A percentile compares a stretch with the other conserved stretches of the same genome.
Evolutionary conservation across 768 basidiomycete species (phyloP).

Genomic region (Dendrothele bispora): DNA sequence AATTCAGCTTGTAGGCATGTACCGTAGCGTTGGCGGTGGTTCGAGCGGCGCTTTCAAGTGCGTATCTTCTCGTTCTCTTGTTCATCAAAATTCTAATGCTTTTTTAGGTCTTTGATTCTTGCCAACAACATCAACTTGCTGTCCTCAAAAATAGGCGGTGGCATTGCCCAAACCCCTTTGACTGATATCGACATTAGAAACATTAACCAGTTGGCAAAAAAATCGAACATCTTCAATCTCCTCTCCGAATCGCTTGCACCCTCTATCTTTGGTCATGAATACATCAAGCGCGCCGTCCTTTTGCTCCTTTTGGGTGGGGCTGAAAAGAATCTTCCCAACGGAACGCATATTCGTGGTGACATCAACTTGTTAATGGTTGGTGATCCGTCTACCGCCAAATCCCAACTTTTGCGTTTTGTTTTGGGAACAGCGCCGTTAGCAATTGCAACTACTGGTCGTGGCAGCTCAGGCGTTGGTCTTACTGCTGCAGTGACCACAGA

Average conservation of each 20-base stretch:
- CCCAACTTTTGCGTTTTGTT: slow-evolving; percentile 93
- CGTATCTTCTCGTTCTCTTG: slow-evolving; percentile 19
- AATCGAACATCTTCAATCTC: slow-evolving; percentile 81
- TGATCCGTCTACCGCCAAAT: slow-evolving; percentile 98
- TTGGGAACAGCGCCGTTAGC: slow-evolving; percentile 94
- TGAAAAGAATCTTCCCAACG: slow-evolving; percentile 96
- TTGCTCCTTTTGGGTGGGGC: slow-evolving; percentile 93
- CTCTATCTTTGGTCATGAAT: slow-evolving; percentile 94
- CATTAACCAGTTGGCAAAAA: slow-evolving; percentile 92
- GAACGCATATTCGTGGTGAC: slow-evolving; percentile 98
- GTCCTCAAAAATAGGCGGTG: slow-evolving; percentile 92
- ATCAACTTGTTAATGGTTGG: slow-evolving; percentile 99
- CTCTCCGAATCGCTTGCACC: slow-evolving; percentile 95
- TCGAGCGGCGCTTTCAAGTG: slow-evolving; percentile 93
- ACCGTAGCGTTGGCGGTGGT: slow-evolving; percentile 92
- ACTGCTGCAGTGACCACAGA: slow-evolving; percentile 99
- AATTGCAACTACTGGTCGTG: slow-evolving; percentile 97
- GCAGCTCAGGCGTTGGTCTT: slow-evolving; percentile 97
- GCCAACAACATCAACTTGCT: slow-evolving; percentile 95
- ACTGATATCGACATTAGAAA: slow-evolving; percentile 94
- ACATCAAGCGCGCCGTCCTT: slow-evolving; percentile 92
- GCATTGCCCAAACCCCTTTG: slow-evolving; percentile 88
- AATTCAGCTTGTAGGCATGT: slow-evolving; percentile 94
- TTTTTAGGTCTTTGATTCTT: slow-evolving; percentile 79
- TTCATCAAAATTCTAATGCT: slow-evolving; percentile 12